Evolutionary conservation across 176 grass and related monocot species (phyloP).

Genomic region (Rhipidocladum racemiflorum): DNA sequence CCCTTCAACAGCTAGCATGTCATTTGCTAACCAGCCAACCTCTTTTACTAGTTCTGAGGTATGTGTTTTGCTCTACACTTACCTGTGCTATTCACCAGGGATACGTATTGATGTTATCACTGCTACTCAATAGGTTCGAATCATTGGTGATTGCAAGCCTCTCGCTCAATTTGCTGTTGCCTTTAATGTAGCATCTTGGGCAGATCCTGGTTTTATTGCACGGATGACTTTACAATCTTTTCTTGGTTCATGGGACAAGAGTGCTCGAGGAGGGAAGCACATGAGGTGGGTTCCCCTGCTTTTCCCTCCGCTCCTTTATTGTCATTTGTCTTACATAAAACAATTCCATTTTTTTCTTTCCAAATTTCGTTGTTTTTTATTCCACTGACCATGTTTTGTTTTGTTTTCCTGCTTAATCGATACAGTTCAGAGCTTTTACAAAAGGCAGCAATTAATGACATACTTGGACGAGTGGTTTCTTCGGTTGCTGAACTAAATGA

Average conservation of each 20-base stretch:
- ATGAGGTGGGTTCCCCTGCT: conserved; percentile 50
- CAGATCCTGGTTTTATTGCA: conserved; percentile 93
- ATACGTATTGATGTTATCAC: not conserved
- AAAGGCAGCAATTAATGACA: conserved; percentile 85
- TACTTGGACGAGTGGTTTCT: conserved; percentile 81
- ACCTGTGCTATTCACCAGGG: not conserved
- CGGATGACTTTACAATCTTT: conserved; percentile 96
- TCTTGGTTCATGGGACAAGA: conserved; percentile 96
- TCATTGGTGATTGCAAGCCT: conserved; percentile 85
- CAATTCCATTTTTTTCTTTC: not conserved
- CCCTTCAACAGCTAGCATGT: conserved; percentile 65
- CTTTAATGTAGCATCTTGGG: conserved; percentile 76
- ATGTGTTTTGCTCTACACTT: not conserved
- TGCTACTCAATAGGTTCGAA: conserved; percentile 60
- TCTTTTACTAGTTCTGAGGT: conserved; percentile 96
- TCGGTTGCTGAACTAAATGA: too few relatives aligned
- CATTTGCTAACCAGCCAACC: conserved; percentile 68
- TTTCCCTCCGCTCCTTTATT: too few relatives aligned
- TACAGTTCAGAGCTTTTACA: conserved; percentile 91
- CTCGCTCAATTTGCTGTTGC: conserved; percentile 96
- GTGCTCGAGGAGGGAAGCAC: conserved; percentile 75
- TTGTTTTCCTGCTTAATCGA: not conserved
- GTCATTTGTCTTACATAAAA: not conserved
- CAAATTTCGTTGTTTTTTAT: not conserved
- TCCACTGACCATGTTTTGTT: not conserved